Evolutionary conservation across 2,329 filamentous ascomycete species (phyloP), one percentile per base, ranked within the genome.

Genomic region (Cladobotryum mycophilum): DNA sequence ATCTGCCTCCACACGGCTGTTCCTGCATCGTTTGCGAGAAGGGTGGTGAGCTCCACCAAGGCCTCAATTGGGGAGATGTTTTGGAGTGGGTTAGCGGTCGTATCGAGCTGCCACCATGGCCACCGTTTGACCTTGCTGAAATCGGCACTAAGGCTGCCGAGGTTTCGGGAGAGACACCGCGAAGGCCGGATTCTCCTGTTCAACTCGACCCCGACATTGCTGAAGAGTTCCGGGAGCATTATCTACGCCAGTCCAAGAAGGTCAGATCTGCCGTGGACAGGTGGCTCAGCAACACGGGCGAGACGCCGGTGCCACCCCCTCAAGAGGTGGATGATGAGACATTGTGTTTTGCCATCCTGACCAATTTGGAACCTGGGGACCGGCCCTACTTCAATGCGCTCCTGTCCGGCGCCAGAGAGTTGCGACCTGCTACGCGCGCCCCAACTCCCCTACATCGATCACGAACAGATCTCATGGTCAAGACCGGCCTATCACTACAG

Each of bases 271-370:
- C 87, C 1, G 92, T 97, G 1, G 89, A 96, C 66, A 86, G 81
- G 61, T 97, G 92, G 92, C 81, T 97, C 55, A 85, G 80, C 35
- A 86, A 82, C 53, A 92, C 92, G 59, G 84, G 85, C 33, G 86
- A 90, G 54, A 79, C 82, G 14, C 80, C 85, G 1, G 81, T 81
- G 1, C 86, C 85, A 47, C 85, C 89, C 2, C 90, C 90, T 0
- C 85, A 91, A 54, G 92, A 96, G 52, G 86, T 96, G 5, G 92
- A 96, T 61, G 91, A 96, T 55, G 92, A 96, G 69, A 97, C 92
- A 0, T 73, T 97, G 35, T 86, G 87, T 2, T 96, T 97, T 70
- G 91, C 92, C 48, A 95, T 97, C 67, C 75, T 96, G 53, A 97
- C 92, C 9, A 91, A 89, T 62, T 77, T 97, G 12, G 82, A 86